These are phyloP conservation scores for Solanum tacnaense DNA, from an alignment of 257 asterid genomes.

Conservation along the genomic window DNA sequence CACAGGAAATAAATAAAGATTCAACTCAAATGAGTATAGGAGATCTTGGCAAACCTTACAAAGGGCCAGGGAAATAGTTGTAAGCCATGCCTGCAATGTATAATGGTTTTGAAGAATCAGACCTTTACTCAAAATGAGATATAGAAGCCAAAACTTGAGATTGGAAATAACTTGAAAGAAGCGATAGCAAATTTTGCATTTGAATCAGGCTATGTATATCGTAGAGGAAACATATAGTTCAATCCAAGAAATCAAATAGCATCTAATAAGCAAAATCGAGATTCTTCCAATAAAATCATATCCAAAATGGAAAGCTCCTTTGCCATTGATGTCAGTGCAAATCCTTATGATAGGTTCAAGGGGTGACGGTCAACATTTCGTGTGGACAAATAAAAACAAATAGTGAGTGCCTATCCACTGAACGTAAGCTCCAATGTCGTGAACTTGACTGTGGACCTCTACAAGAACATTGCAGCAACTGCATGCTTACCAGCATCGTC, in stretches of 20 bases:
- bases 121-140: neutral
- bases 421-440: neutral
- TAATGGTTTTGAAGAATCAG: neutral
- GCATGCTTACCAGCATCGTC: neutral
- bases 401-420: neutral
- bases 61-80: slow-evolving; percentile 66
- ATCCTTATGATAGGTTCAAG: neutral
- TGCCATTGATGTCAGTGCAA: neutral
- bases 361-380: neutral
- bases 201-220: neutral
- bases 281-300: neutral
- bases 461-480: neutral
- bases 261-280: neutral
- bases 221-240: neutral
- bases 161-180: neutral
- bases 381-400: neutral
- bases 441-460: neutral
- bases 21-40: neutral
- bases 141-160: neutral
- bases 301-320: neutral
- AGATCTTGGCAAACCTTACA: slow-evolving; percentile 65
- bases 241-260: neutral
- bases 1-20: neutral
- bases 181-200: neutral
- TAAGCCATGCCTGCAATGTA: slow-evolving; percentile 75